Conservation (phyloP, 2,329 filamentous ascomycete genomes). For the Botrytis byssoidea region DNA sequence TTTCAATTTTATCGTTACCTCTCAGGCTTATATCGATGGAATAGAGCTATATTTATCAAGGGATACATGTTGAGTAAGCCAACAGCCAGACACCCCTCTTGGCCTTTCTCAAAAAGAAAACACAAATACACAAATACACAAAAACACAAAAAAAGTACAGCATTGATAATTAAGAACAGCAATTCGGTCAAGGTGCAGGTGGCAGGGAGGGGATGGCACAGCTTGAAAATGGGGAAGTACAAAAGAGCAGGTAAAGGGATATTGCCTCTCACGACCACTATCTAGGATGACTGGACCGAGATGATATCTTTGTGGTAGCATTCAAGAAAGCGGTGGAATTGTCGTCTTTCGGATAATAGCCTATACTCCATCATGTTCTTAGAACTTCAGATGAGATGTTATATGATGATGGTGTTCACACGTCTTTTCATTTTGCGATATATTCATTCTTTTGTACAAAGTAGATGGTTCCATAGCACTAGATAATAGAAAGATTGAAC, state of each 20-base stretch:
- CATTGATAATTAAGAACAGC: too few species aligned
- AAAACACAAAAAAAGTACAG: too few species aligned
- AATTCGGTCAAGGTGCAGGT: too few species aligned
- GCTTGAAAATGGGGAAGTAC: accelerated
- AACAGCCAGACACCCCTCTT: too few species aligned
- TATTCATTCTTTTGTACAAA: neutral
- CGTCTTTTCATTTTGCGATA: neutral
- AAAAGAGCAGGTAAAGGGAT: neutral
- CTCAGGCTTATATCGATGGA: too few species aligned
- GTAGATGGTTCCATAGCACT: too few species aligned
- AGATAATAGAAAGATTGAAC: too few species aligned
- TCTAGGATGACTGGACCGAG: neutral
- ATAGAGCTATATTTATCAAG: too few species aligned
- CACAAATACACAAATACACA: too few species aligned
- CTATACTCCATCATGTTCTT: neutral
- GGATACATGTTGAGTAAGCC: too few species aligned
- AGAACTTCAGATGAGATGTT: too few species aligned
- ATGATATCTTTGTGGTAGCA: neutral
- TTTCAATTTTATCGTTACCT: neutral
- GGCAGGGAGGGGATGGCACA: neutral
- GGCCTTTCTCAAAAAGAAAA: too few species aligned
- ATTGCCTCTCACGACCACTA: neutral
- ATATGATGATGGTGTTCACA: neutral
- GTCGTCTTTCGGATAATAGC: neutral
- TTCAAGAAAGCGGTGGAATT: neutral